These are phyloP conservation scores for Ochetophila trinervis DNA, from an alignment of 306 rosid species.

Conservation along the genomic window DNA sequence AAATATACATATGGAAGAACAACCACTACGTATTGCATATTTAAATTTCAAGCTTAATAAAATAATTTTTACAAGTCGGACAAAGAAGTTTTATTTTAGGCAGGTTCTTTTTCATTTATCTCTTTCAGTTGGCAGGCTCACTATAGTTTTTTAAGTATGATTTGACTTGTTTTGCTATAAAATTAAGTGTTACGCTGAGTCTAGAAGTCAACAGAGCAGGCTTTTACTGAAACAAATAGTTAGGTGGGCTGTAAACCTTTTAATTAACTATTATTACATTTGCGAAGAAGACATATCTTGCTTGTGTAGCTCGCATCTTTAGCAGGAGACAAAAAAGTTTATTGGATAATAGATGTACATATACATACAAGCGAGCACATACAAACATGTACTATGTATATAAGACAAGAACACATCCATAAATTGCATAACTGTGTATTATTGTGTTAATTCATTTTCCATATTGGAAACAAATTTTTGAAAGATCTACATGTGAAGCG, in stretches of 20 bases:
- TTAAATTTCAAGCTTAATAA: background rate
- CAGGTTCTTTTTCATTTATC: background rate
- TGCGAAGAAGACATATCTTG: background rate
- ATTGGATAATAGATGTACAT: too few species aligned
- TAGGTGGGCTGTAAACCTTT: background rate
- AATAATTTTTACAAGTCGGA: background rate
- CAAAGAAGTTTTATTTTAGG: background rate
- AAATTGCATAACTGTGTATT: too few species aligned
- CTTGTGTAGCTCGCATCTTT: too few species aligned
- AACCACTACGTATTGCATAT: slow-evolving; percentile 9
- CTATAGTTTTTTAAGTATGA: background rate
- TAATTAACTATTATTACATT: background rate
- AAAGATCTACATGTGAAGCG: too few species aligned
- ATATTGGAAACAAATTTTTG: too few species aligned
- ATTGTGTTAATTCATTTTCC: too few species aligned
- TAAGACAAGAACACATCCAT: too few species aligned
- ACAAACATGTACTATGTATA: too few species aligned
- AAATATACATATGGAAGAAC: slow-evolving; percentile 9
- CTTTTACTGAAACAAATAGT: background rate
- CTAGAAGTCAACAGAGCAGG: background rate
- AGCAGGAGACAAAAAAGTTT: too few species aligned
- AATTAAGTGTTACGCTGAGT: background rate
- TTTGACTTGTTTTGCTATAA: background rate
- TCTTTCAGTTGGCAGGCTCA: background rate
- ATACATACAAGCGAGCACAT: too few species aligned